A percentile compares a stretch with the other conserved stretches of the same genome.
phyloP scores from a whole-genome alignment of 1,284 basidiomycete species.

The Melampsora americana region DNA sequence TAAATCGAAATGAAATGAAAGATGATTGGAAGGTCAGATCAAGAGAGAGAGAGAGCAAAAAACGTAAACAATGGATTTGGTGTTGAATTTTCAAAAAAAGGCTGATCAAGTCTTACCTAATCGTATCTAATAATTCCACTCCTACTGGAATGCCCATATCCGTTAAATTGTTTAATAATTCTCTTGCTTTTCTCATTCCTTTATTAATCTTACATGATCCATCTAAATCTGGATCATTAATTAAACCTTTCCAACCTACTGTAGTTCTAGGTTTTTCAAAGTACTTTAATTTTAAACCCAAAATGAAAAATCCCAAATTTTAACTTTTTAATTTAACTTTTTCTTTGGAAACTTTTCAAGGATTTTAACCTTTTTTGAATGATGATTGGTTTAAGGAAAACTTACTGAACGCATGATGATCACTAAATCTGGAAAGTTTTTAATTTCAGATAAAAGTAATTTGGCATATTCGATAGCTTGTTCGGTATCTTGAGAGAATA shows the following conservation, averaged over 20 bases:
- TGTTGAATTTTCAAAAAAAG: slow-evolving; percentile 45
- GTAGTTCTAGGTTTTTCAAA: slow-evolving; percentile 73
- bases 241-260: slow-evolving; percentile 97
- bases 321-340: too few relatives aligned
- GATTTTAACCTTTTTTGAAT: not conserved
- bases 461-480: slow-evolving; percentile 87
- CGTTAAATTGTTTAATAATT: slow-evolving; percentile 79
- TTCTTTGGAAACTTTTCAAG: not conserved
- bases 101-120: slow-evolving; percentile 49
- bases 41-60: slow-evolving; percentile 52
- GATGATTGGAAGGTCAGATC: too few relatives aligned
- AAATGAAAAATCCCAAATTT: too few relatives aligned
- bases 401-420: slow-evolving; percentile 79
- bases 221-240: slow-evolving; percentile 89
- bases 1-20: too few relatives aligned
- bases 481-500: slow-evolving; percentile 60
- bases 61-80: slow-evolving; percentile 62
- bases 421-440: slow-evolving; percentile 72
- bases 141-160: slow-evolving; percentile 80
- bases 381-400: not conserved
- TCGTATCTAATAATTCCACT: slow-evolving; percentile 71
- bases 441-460: slow-evolving; percentile 63
- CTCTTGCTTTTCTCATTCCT: slow-evolving; percentile 83
- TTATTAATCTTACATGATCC: slow-evolving; percentile 85
- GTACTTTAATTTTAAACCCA: slow-evolving; percentile 59